Evolutionary conservation across 345 rosid species (phyloP), one percentile per base, ranked within the genome.

Genomic region (Geranium brycei): DNA sequence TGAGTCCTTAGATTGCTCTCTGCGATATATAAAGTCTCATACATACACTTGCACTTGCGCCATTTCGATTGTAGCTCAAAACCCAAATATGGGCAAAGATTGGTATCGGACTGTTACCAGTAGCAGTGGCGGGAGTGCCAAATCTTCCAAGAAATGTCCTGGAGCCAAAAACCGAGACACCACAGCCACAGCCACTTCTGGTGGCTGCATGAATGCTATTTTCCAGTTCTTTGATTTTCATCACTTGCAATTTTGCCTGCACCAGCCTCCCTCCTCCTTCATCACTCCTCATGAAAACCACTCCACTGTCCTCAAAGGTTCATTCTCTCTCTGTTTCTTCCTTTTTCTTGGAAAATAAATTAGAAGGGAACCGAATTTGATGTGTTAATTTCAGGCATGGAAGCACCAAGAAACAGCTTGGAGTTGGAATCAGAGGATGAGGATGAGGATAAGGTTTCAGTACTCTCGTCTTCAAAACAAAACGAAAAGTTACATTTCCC

Each of bases 341-440:
- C 28, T 57, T 12, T n/a, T 7, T 40, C 23, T 4, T 30, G n/a
- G 51, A 8, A n/a, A 41, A 7, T 19, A 19, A 19, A 59, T 7
- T 18, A 0, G 14, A 59, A 19, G 0, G 2, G 19, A 19, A 30
- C 19, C 19, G 12, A 19, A 8, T 8, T 18, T 23, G 58, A 6
- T 41, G 19, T 63, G 58, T 63, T n/a, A n/a, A n/a, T n/a, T 51
- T 64, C 70, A 88, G 96, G 92, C 55, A 67, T 72, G 7, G 96
- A 83, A 61, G 95, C 91, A 53, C 89, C 95, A 4, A 82, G 89
- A 70, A 85, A 89, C 72, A 89, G 93, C 83, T 84, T 92, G 74
- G 98, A 92, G 66, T 77, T 73, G 17, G 89, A 80, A 68, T 65
- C 78, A 6, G 40, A 69, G 18, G 62, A 59, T 16, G 18, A 59